Conservation (phyloP, 208 protist genomes). For the Wallacemonas sp. region DNA sequence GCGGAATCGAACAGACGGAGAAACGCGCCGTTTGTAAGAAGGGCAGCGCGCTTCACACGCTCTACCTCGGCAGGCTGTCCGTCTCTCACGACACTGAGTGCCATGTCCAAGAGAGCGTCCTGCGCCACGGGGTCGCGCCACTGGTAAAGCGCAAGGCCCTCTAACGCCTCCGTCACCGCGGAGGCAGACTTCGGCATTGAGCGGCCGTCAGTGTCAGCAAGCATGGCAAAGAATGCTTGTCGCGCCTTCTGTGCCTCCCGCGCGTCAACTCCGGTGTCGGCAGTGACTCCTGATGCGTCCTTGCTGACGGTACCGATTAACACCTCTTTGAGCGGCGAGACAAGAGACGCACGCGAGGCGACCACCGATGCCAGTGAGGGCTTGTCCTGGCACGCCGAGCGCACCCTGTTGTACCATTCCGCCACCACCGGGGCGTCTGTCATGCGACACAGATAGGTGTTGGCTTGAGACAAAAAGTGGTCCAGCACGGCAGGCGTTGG, state of each 20-base stretch:
- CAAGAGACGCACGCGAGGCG: neutral
- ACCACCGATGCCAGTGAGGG: neutral
- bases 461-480: neutral
- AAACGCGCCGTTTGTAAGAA: neutral
- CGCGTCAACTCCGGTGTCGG: too few species aligned
- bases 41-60: neutral
- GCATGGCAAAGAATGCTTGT: too few species aligned
- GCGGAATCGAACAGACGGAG: neutral
- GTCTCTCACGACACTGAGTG: neutral
- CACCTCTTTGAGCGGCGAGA: too few species aligned
- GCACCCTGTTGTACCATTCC: neutral
- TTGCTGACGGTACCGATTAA: too few species aligned
- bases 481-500: neutral
- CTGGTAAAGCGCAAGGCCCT: neutral
- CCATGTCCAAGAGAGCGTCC: neutral
- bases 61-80: neutral
- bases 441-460: neutral
- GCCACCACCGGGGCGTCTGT: neutral
- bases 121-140: slow-evolving; percentile 4
- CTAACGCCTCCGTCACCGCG: neutral
- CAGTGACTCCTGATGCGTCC: too few species aligned
- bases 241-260: too few species aligned
- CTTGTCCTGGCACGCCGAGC: neutral
- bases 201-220: neutral
- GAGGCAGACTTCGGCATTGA: neutral